These are phyloP conservation scores for Boletus vinaceobasis DNA, from an alignment of 768 basidiomycete genomes.

Conservation along the genomic window DNA sequence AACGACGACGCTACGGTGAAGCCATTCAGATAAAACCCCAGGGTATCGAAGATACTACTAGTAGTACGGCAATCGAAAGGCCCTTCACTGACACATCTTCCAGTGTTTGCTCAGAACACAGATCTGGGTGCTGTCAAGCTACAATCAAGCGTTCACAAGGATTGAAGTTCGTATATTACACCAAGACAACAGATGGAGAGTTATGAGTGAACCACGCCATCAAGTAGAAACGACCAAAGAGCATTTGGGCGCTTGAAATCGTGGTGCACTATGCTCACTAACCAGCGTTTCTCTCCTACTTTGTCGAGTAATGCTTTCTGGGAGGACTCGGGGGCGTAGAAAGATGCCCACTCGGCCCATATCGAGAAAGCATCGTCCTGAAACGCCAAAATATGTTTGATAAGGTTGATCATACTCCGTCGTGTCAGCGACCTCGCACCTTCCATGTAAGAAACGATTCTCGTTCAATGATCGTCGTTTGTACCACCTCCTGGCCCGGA, in stretches of 20 bases:
- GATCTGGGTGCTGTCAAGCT: background rate
- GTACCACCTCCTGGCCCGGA: constrained; percentile 92
- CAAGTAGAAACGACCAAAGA: constrained; percentile 82
- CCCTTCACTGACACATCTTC: background rate
- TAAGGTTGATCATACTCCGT: background rate
- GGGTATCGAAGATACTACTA: no score
- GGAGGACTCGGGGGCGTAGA: constrained; percentile 72
- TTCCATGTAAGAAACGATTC: constrained; percentile 97
- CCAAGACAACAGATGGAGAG: background rate
- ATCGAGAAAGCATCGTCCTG: constrained; percentile 96
- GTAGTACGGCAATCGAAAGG: no score
- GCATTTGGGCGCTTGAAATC: constrained; percentile 79
- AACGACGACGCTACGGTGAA: no score
- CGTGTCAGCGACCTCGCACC: constrained; percentile 44
- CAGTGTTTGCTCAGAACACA: background rate
- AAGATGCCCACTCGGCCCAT: constrained; percentile 92
- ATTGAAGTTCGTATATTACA: background rate
- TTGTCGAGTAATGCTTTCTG: constrained; percentile 71
- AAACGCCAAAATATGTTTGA: constrained; percentile 2
- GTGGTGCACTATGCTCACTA: constrained; percentile 91
- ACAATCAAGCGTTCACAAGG: background rate
- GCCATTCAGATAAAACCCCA: no score
- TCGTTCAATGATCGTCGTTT: constrained; percentile 94
- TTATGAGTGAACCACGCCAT: constrained; percentile 2
- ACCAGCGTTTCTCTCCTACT: constrained; percentile 75